These are phyloP conservation scores for Penicillium sp. DNA, from an alignment of 2,329 filamentous ascomycete genomes.

Conservation along the genomic window DNA sequence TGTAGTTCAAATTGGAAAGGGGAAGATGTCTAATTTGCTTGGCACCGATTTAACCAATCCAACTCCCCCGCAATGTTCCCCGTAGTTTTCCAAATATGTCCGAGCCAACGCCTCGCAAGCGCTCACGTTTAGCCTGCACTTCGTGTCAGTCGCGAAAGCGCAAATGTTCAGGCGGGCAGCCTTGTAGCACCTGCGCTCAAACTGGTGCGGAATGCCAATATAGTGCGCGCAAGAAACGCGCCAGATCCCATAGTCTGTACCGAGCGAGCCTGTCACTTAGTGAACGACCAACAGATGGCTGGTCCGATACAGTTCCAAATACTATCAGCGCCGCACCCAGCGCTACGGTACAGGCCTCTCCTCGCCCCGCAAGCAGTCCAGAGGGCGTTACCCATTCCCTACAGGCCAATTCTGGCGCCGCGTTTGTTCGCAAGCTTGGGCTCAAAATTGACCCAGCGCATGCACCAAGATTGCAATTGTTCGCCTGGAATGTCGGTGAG, in stretches of 20 bases:
- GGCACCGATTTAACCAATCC: background rate
- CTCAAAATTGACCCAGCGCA: slow-evolving; percentile 53
- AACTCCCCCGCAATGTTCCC: slow-evolving; percentile 2
- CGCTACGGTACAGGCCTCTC: slow-evolving; percentile 9
- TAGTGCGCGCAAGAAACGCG: slow-evolving; percentile 34
- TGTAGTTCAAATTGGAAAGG: background rate
- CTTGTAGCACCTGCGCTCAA: slow-evolving; percentile 53
- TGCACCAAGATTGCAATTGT: slow-evolving; percentile 54
- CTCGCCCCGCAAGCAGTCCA: background rate
- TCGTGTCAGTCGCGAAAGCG: slow-evolving; percentile 56
- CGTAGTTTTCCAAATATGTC: slow-evolving; percentile 20
- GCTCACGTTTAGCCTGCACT: slow-evolving; percentile 49
- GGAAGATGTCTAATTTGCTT: slow-evolving; percentile 2
- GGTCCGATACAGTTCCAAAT: background rate
- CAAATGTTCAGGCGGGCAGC: slow-evolving; percentile 54
- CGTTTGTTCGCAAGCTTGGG: slow-evolving; percentile 54
- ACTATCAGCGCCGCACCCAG: background rate
- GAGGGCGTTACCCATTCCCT: slow-evolving; percentile 36
- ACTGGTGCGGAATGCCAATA: slow-evolving; percentile 56
- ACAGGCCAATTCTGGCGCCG: slow-evolving; percentile 58
- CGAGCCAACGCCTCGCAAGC: slow-evolving; percentile 32
- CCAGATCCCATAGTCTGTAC: slow-evolving; percentile 20
- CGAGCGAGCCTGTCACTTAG: slow-evolving; percentile 13
- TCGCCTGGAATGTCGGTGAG: slow-evolving; percentile 54
- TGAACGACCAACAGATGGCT: slow-evolving; percentile 11